Evolutionary conservation across 78 protist species (phyloP).

Genomic region (Polysphondylium violaceum): DNA sequence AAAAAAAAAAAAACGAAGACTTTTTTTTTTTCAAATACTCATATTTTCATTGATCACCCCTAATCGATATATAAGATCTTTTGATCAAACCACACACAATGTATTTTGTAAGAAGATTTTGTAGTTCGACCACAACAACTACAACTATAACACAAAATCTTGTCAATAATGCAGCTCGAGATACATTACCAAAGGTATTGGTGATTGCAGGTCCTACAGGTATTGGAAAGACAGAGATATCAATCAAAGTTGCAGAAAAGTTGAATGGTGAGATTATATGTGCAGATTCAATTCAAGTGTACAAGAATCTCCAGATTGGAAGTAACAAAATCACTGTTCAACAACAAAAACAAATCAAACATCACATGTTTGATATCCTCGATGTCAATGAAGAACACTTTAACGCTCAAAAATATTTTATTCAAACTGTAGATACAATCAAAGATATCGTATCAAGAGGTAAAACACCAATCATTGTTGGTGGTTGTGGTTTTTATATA

Average conservation of each 20-base stretch:
- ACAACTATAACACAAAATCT: too few species aligned
- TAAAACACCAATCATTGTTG: constrained; percentile 33
- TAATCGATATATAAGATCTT: too few species aligned
- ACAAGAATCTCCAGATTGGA: constrained; percentile 21
- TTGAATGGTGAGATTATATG: constrained; percentile 59
- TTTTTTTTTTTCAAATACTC: too few species aligned
- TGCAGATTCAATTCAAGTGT: constrained; percentile 72
- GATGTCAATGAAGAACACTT: constrained; percentile 13
- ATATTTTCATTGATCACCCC: not conserved
- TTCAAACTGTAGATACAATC: not conserved
- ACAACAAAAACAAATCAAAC: not conserved
- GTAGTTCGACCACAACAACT: not conserved
- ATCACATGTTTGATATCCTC: constrained; percentile 28
- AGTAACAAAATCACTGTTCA: constrained; percentile 11
- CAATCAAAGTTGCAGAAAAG: constrained; percentile 23
- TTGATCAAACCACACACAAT: too few species aligned
- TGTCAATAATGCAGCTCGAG: too few species aligned
- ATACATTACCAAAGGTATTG: constrained; percentile 19
- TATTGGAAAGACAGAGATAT: constrained; percentile 36
- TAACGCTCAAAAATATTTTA: constrained; percentile 8
- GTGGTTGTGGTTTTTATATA: constrained; percentile 72
- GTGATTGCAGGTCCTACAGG: constrained; percentile 57
- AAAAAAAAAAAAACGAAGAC: too few species aligned
- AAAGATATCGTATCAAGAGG: constrained; percentile 34
- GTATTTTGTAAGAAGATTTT: not conserved